These are phyloP conservation scores for Primulina huaijiensis DNA, from an alignment of 257 asterid species.

Conservation along the genomic window DNA sequence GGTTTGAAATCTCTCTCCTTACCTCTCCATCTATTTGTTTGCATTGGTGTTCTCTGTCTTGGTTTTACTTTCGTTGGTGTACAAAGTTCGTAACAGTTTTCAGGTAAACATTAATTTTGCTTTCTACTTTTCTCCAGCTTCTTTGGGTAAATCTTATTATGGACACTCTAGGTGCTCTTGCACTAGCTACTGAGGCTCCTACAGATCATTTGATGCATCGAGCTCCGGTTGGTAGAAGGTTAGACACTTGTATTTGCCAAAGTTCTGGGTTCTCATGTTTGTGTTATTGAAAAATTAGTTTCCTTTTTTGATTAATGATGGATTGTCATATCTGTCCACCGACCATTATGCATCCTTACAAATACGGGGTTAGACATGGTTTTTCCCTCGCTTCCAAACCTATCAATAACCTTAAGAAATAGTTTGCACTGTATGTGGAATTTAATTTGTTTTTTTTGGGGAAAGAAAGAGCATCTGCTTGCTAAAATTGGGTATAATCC, in stretches of 20 bases:
- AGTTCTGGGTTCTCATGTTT: slow-evolving; percentile 6
- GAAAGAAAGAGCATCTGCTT: not conserved
- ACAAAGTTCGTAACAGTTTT: not conserved
- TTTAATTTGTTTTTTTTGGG: not conserved
- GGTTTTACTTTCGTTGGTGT: not conserved
- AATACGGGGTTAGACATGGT: slow-evolving; percentile 1
- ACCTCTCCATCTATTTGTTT: slow-evolving; percentile 17
- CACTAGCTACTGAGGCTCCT: slow-evolving; percentile 94
- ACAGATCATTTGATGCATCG: slow-evolving; percentile 91
- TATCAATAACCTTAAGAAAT: not conserved
- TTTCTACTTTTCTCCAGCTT: slow-evolving; percentile 48
- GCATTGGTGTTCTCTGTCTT: slow-evolving; percentile 10
- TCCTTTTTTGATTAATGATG: not conserved
- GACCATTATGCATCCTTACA: not conserved
- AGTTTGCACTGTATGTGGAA: not conserved
- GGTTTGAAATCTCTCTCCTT: slow-evolving; percentile 40
- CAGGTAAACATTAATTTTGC: not conserved
- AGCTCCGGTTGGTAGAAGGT: slow-evolving; percentile 97
- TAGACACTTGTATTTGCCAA: slow-evolving; percentile 23
- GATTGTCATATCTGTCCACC: not conserved
- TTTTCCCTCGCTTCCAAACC: not conserved
- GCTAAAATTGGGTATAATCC: not conserved
- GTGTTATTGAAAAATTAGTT: slow-evolving; percentile 2
- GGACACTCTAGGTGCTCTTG: slow-evolving; percentile 99
- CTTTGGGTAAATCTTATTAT: slow-evolving; percentile 98